phyloP scores from a whole-genome alignment of 2,329 filamentous ascomycete genomes.

The Alternaria ethzedia region DNA sequence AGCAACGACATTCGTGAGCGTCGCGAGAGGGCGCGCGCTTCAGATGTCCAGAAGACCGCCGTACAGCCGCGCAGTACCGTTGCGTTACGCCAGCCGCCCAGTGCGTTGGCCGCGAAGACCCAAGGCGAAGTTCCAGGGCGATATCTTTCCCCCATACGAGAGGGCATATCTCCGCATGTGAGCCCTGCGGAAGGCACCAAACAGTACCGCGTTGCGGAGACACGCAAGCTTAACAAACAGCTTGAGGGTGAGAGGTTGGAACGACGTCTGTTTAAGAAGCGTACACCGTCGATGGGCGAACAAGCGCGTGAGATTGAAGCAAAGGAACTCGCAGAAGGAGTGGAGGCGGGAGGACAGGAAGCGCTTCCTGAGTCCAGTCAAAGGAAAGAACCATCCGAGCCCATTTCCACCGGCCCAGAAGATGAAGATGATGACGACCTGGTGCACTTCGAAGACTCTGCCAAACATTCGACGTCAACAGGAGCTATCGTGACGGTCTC shows the following conservation, averaged over 20 bases:
- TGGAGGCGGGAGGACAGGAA: fast-evolving
- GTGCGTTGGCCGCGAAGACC: neutral
- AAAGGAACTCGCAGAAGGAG: neutral
- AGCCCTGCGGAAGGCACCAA: neutral
- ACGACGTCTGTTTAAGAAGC: too few relatives aligned
- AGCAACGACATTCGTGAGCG: neutral
- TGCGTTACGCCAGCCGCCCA: neutral
- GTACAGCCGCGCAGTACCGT: fast-evolving
- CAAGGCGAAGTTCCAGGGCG: neutral
- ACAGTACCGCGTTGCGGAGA: neutral
- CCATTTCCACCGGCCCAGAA: too few relatives aligned
- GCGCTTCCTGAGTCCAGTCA: neutral
- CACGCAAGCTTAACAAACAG: neutral
- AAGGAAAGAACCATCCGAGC: neutral
- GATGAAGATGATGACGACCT: neutral
- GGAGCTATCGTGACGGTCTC: neutral
- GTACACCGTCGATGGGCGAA: neutral
- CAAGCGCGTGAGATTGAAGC: fast-evolving
- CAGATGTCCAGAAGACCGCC: fast-evolving
- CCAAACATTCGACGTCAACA: neutral
- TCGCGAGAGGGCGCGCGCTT: neutral
- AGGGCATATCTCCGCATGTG: neutral
- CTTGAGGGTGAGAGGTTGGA: neutral
- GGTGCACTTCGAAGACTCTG: neutral
- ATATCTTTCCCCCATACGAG: fast-evolving